These are phyloP conservation scores for Catharanthus roseus DNA, from an alignment of 257 asterid genomes.

Conservation along the genomic window DNA sequence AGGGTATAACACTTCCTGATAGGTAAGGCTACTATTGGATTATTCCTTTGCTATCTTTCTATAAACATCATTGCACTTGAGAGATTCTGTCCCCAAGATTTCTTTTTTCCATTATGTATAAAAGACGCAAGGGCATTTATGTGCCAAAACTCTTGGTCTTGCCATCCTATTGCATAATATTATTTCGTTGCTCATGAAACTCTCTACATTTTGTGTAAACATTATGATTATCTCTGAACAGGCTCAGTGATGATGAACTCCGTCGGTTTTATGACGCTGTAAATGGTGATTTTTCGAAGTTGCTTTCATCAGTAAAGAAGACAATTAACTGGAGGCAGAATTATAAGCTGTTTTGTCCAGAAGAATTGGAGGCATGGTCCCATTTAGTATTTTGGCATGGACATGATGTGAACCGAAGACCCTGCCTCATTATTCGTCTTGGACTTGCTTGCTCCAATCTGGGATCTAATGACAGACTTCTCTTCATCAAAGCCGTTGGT, in stretches of 20 bases:
- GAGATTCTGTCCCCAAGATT: background rate
- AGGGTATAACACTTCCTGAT: slow-evolving; percentile 33
- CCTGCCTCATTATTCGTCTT: slow-evolving; percentile 42
- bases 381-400: slow-evolving; percentile 43
- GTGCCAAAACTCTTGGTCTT: background rate
- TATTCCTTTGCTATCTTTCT: background rate
- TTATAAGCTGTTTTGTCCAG: slow-evolving; percentile 23
- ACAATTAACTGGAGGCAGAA: slow-evolving; percentile 38
- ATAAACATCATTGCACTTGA: background rate
- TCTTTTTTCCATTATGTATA: background rate
- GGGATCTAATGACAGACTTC: slow-evolving; percentile 22
- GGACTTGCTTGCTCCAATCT: slow-evolving; percentile 45
- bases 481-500: slow-evolving; percentile 41
- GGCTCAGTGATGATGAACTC: slow-evolving; percentile 38
- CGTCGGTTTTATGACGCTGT: slow-evolving; percentile 32
- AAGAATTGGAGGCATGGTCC: slow-evolving; percentile 34
- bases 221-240: slow-evolving; percentile 8
- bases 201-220: background rate
- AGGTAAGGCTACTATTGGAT: slow-evolving; percentile 22
- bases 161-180: background rate
- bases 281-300: slow-evolving; percentile 32
- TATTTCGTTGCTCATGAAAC: background rate
- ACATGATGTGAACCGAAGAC: slow-evolving; percentile 21
- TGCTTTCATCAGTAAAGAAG: slow-evolving; percentile 37
- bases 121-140: background rate